phyloP scores from a whole-genome alignment of 1,284 basidiomycete genomes.

The Inonotus hispidus region DNA sequence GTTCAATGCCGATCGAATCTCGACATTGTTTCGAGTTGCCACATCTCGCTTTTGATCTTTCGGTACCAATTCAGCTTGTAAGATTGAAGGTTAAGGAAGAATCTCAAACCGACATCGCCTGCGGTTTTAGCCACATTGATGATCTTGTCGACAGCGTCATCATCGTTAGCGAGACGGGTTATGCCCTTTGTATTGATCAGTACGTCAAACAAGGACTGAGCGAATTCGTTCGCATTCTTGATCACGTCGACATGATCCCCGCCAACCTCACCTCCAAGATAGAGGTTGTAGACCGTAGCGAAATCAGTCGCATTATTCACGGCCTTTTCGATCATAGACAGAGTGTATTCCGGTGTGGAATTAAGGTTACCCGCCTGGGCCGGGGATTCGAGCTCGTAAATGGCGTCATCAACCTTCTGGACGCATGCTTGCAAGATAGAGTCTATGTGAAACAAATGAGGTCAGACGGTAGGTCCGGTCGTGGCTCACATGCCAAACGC shows the following conservation, averaged over 20 bases:
- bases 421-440: conserved; percentile 97
- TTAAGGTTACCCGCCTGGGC: conserved; percentile 91
- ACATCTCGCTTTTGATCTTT: conserved; percentile 79
- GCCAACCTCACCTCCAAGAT: conserved; percentile 83
- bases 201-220: conserved; percentile 90
- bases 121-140: conserved; percentile 79
- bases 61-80: conserved; percentile 80
- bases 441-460: conserved; percentile 49
- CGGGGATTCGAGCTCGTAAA: conserved; percentile 96
- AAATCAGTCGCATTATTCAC: conserved; percentile 94
- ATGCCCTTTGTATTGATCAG: conserved; percentile 93
- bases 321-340: conserved; percentile 98
- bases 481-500: conserved; percentile 21
- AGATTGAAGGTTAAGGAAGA: conserved; percentile 95
- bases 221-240: conserved; percentile 94
- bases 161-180: conserved; percentile 85
- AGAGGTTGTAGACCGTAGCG: conserved; percentile 90
- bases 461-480: conserved; percentile 1
- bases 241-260: conserved; percentile 98
- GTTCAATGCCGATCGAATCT: conserved; percentile 74
- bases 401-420: conserved; percentile 94
- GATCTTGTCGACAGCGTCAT: conserved; percentile 90
- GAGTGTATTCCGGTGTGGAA: conserved; percentile 95
- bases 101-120: conserved; percentile 84
- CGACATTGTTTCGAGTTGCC: conserved; percentile 86